Base-by-base conservation (phyloP, 2,329 filamentous ascomycete genomes). In the Aureobasidium sp. region DNA sequence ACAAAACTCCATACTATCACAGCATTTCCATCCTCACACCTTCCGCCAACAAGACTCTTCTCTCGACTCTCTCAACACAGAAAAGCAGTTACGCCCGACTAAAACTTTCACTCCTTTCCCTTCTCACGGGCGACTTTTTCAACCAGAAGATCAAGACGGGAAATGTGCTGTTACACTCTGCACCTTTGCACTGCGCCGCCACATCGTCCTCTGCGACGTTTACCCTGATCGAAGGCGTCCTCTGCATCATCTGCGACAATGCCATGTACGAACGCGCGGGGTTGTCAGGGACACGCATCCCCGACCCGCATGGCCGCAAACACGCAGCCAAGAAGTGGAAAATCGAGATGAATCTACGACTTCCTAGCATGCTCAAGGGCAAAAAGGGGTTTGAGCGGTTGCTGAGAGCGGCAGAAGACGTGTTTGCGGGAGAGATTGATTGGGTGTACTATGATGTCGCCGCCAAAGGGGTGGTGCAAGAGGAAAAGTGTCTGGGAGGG, bases 221-320 rank as follows among this genome's bases (percentile, higher is more conserved):
- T 65, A 79, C 79, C 0, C 70, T 97, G 1, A 76, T 72, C 54
- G 79, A 88, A 59, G 90, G 89, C 80, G 72, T 79, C 0, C 74
- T 98, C 29, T 81, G 77, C 3, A 76, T 98, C 61, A 86, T 88
- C 61, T 75, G 97, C 22, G 85, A 89, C 58, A 89, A 85, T 60
- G 83, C 90, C 51, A 83, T 80, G 0, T 96, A 90, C 67, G 90
- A 97, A 68, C 79, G 84, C 42, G 83, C 85, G 41, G 93, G 93
- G 0, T 74, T 98, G 0, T 79, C 83, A 1, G 91, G 91, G 1
- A 83, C 82, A 58, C 78, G 86, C 0, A 71, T 82, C 19, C 71
- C 75, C 16, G 74, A 76, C 48, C 77, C 74, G 12, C 29, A 40
- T 22, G 81, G 78, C 3, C 74, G 75, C 58, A 84, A 82, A 60